Conservation (phyloP, 208 protist genomes). For the Acanthamoeba pearcei region DNA sequence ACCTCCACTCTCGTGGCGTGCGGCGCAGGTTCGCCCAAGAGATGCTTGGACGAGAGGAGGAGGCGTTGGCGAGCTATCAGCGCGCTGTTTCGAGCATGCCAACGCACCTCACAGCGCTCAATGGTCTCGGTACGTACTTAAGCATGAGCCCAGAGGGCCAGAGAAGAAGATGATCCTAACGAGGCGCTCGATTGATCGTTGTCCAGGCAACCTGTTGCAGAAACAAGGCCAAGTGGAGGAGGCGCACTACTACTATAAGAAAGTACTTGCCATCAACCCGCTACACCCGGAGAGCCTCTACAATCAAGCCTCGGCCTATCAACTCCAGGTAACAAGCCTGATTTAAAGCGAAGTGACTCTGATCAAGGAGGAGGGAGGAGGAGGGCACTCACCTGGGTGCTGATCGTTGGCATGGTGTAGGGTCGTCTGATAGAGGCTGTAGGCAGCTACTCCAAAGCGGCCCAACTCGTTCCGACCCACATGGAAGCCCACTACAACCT, state of each 20-base stretch:
- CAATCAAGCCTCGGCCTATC: neutral
- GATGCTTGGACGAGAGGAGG: conserved; percentile 2
- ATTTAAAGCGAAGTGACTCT: neutral
- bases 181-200: no score
- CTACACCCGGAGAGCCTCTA: neutral
- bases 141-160: no score
- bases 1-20: neutral
- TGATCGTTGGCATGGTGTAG: neutral
- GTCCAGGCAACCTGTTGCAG: conserved; percentile 12
- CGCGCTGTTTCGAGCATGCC: neutral
- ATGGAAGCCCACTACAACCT: neutral
- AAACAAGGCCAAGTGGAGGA: neutral
- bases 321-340: neutral
- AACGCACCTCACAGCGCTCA: neutral
- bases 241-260: conserved; percentile 9
- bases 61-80: neutral
- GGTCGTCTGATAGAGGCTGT: neutral
- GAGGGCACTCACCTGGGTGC: neutral
- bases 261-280: neutral
- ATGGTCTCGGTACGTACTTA: neutral
- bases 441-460: neutral
- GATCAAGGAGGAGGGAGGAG: neutral
- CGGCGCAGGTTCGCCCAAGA: neutral
- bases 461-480: neutral
- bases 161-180: no score